Base-by-base conservation (phyloP, 371 early-diverging fungal genomes). In the Syncephalastrum sp. region DNA sequence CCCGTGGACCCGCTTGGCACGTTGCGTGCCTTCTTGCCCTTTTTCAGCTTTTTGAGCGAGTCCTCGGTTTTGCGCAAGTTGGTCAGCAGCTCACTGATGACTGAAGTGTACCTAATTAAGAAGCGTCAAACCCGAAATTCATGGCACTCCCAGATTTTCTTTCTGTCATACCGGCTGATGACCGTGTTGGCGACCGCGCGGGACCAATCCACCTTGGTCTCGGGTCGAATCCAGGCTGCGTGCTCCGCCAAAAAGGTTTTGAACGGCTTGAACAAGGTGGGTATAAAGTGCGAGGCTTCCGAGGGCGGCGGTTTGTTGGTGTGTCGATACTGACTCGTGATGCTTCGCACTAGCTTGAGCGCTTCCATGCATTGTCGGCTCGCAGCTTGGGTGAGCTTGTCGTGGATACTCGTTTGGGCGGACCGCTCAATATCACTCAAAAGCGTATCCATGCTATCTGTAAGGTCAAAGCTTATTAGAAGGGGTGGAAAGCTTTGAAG, bases 281-380 rank as follows among this genome's bases (percentile, higher is more conserved):
- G 67, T 47, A 89, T 81, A 75, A 83, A 89, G n/a, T 74, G 66
- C 4, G 89, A 88, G 5, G 80, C 69, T 51, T 82, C 81, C 7
- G 68, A 74, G 3, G 91, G 89, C 0, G 82, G 58, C 48, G 72
- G 60, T 15, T 59, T 63, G 62, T 84, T 86, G 14, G 82, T 79
- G 46, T 78, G 68, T 48, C 80, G 59, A 53, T 81, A 82, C 54
- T 85, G 82, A 59, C 64, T 57, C 42, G 79, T 79, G 29, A 86
- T 81, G 42, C 67, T 67, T 17, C 61, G 64, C 5, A 82, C 68
- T 7, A 68, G 65, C 47, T 75, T 66, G 21, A 87, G 66, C 2
- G 72, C 62, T 25, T 86, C 84, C 19, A 70, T 59, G 64, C 89
- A 88, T 6, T 76, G 76, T 16, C 74, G 68, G 19, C 74, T 75